phyloP scores from a whole-genome alignment of 164 flowering plant species.

The Tetrastigma voinierianum region DNA sequence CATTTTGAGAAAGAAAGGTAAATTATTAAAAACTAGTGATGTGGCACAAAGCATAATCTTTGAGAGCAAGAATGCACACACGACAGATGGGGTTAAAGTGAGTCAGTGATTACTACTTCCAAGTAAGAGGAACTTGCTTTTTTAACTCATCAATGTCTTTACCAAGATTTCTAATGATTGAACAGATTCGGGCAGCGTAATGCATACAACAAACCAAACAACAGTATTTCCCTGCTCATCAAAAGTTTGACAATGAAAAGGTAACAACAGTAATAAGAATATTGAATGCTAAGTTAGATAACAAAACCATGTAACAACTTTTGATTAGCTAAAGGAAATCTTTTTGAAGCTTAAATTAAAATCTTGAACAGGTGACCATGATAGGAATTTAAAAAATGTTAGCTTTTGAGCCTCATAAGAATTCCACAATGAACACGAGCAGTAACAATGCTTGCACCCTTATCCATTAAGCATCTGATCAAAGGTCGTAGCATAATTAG shows the following conservation, averaged over 20 bases:
- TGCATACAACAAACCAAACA: slow-evolving; percentile 90
- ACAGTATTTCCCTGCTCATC: slow-evolving; percentile 92
- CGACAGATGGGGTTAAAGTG: too few relatives aligned
- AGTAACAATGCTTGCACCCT: slow-evolving; percentile 44
- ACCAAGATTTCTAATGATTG: slow-evolving; percentile 89
- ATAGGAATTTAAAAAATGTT: neutral
- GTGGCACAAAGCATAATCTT: too few relatives aligned
- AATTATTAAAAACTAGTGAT: too few relatives aligned
- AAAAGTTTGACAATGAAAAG: slow-evolving; percentile 1
- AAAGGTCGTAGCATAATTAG: slow-evolving; percentile 87
- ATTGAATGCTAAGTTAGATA: neutral
- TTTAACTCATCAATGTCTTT: slow-evolving; percentile 82
- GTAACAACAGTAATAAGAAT: too few relatives aligned
- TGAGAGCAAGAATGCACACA: too few relatives aligned
- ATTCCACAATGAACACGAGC: neutral
- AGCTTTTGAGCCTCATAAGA: neutral
- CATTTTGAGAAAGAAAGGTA: too few relatives aligned
- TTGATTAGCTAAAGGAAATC: too few relatives aligned
- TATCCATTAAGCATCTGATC: slow-evolving; percentile 97
- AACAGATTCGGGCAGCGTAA: slow-evolving; percentile 98
- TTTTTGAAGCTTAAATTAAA: too few relatives aligned
- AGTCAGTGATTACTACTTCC: neutral
- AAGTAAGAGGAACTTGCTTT: slow-evolving; percentile 45
- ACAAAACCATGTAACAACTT: neutral
- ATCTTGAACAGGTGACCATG: neutral